Base-by-base conservation (phyloP, 495 filamentous ascomycete genomes). In the Penicillium cinerascens region DNA sequence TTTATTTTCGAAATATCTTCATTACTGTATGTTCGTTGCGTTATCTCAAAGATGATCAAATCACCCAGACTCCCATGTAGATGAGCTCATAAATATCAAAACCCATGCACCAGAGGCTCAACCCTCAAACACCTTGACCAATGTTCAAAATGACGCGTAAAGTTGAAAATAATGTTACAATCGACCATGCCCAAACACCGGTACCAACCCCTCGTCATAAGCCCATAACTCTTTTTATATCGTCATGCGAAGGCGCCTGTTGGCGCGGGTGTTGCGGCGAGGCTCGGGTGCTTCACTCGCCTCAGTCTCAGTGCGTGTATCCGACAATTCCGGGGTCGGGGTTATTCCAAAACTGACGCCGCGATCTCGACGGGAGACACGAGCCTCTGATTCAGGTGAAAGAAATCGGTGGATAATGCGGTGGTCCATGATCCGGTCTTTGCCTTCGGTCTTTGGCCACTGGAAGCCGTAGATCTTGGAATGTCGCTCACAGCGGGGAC, bases 391-490 rank as follows among this genome's bases (percentile, higher is more conserved):
- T 13, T 86, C 76, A 0, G 81, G 76, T 15, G 72, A 74, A 21
- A 92, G 60, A 59, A 90, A 91, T 9, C 88, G 79, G 61, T 91
- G 83, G 13, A 92, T 73, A 0, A 73, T 80, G 21, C 88, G 72
- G 54, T 91, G 87, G 54, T 92, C 88, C 58, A 89, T 76, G 6
- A 91, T 68, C 2, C 88, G 76, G 48, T 88, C 86, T 61, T 95
- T 91, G 20, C 79, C 82, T 61, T 97, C 87, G 2, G 95, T 97
- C 70, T 97, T 95, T 16, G 93, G 93, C 95, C 95, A 99, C 45
- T 83, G 79, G 60, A 87, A 95, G 0, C 95, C 95, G 65, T 97
- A 99, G 1, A 99, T 75, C 68, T 95, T 97, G 22, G 88, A 92
- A 59, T 99, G 93, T 0, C 95, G 80, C 73, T 97, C 95, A 69